Evolutionary conservation across 257 asterid genomes (phyloP), one percentile per base, ranked within the genome.

Genomic region (Nicotiana tomentosiformis): DNA sequence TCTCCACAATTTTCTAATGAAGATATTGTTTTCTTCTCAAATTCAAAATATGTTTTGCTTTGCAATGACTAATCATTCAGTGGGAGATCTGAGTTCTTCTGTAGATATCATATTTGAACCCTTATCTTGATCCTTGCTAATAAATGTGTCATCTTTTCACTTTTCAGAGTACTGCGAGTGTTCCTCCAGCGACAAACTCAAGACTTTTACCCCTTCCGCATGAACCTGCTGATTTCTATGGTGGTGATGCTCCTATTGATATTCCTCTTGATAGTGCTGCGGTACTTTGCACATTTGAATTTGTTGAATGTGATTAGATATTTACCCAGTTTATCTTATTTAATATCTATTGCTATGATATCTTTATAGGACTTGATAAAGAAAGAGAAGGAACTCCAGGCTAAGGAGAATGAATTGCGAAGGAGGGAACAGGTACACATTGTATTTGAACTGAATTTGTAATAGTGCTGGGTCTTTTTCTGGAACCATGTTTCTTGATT

Each of bases 181-280:
- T 92, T 66, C 96, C 99, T 80, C 90, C 98, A 46, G 97, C 85
- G n/a, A 70, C 98, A 83, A 91, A 92, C 92, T 92, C 99, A 30
- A 93, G 97, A 88, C 96, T 96, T 81, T 89, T 97, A 60, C 99
- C 98, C 62, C 98, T 96, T 86, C 97, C 97, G 77, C 98, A 94
- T 33, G 99, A 96, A 86, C 99, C 98, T 83, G 98, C 98, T 51
- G 98, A 90, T 87, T 94, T 93, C 88, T 96, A 94, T 91, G 93
- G 90, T 81, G 95, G 97, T 46, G 89, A 93, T 37, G 98, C 95
- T 3, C 81, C 98, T 67, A 86, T 94, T 77, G 97, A 96, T 85
- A 93, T 94, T 82, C 98, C 99, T 77, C 95, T 94, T 23, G 97
- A 96, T 84, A 89, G 89, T 84, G 85, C 93, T 84, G 20, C 91